Evolutionary conservation across 140 eudicot genomes (phyloP).

Genomic region (Oenanthe javanica): DNA sequence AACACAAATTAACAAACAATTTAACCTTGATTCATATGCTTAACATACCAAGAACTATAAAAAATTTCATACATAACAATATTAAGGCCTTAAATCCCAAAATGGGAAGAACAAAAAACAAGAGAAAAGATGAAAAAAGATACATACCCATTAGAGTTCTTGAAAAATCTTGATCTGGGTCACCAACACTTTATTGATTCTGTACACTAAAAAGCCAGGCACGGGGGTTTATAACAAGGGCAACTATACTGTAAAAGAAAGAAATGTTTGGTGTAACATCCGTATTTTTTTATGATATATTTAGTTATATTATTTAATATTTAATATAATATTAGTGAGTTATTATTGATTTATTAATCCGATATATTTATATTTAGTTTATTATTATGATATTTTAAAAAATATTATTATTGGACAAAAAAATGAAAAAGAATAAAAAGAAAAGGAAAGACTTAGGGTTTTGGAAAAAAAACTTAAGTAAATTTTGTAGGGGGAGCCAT

Average conservation of each 20-base stretch:
- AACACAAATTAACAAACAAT: not conserved
- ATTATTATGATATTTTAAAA: too few relatives aligned
- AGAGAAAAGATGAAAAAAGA: not conserved
- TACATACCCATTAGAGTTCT: conserved; percentile 7
- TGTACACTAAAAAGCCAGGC: conserved; percentile 5
- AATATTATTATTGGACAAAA: too few relatives aligned
- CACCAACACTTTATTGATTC: conserved; percentile 9
- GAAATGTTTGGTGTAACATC: not conserved
- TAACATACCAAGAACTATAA: not conserved
- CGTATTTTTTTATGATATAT: too few relatives aligned
- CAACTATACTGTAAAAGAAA: conserved; percentile 2
- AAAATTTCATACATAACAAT: not conserved
- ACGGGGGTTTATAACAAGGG: conserved; percentile 6
- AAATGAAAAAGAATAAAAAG: too few relatives aligned
- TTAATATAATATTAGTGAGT: too few relatives aligned
- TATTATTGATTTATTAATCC: too few relatives aligned
- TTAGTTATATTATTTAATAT: too few relatives aligned
- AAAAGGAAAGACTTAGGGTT: too few relatives aligned
- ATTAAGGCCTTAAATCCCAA: conserved; percentile 1
- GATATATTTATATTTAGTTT: too few relatives aligned
- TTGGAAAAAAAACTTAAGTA: too few relatives aligned
- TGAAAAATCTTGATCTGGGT: conserved; percentile 14
- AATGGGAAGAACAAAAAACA: not conserved
- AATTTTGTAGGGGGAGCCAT: too few relatives aligned
- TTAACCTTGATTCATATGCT: not conserved